Percentiles rank a stretch among this genome's conserved stretches.
These are phyloP conservation scores for Saccharomyces hybrid DNA, from an alignment of 1,139 yeast genomes.

Conservation along the genomic window DNA sequence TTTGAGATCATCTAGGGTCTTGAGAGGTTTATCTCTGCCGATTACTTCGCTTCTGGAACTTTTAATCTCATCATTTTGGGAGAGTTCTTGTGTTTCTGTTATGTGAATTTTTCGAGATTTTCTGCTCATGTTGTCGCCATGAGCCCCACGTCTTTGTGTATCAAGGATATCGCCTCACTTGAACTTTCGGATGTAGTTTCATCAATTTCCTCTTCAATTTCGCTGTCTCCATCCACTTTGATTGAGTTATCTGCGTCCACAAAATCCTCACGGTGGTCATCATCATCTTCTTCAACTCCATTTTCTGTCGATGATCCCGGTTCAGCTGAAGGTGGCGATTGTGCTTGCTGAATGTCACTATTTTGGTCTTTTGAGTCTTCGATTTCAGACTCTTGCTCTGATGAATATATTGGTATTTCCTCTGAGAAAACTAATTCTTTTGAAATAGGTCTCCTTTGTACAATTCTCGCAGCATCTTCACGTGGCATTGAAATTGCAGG, in stretches of 20 bases:
- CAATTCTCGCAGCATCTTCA: background rate
- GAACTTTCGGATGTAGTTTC: background rate
- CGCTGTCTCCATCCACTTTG: background rate
- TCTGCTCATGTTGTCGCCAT: background rate
- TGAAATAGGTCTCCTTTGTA: background rate
- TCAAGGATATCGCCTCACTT: background rate
- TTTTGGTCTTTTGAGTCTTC: background rate
- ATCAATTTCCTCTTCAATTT: background rate
- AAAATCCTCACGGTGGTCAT: background rate
- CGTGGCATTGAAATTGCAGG: background rate
- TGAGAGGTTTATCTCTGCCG: background rate
- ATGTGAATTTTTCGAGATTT: background rate
- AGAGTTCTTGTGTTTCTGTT: background rate
- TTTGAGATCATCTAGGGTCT: background rate
- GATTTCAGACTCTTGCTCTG: background rate
- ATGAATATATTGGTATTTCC: background rate
- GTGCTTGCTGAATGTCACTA: background rate
- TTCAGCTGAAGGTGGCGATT: background rate
- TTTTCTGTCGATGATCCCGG: background rate
- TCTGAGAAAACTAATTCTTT: background rate
- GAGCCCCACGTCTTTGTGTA: background rate
- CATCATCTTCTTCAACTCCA: background rate
- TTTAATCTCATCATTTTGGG: background rate
- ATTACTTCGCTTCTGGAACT: background rate
- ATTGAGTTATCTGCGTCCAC: background rate